Evolutionary conservation across 2,329 filamentous ascomycete species (phyloP).

Genomic region (Teratosphaeria gauchensis): DNA sequence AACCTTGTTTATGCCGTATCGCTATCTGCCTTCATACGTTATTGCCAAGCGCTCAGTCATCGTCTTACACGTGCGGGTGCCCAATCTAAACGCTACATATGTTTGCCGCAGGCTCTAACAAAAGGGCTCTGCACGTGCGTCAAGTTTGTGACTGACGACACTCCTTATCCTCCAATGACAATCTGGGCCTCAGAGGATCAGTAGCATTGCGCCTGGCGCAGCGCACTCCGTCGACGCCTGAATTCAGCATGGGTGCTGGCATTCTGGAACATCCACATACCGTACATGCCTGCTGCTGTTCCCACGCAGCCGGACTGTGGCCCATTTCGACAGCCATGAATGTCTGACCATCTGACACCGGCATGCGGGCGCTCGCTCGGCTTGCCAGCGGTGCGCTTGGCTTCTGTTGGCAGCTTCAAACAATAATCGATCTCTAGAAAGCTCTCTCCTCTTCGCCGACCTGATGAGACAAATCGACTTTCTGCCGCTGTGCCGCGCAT

Average conservation of each 20-base stretch:
- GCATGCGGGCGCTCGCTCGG: not conserved
- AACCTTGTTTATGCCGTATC: not conserved
- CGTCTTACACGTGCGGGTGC: too few relatives aligned
- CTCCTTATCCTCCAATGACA: not conserved
- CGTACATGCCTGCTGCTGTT: not conserved
- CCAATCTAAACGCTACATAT: too few relatives aligned
- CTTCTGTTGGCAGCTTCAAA: not conserved
- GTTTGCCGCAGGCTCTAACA: too few relatives aligned
- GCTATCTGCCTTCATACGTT: not conserved
- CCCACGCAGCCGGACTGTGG: not conserved
- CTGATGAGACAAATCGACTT: too few relatives aligned
- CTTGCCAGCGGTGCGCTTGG: not conserved
- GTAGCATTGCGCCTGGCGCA: not conserved
- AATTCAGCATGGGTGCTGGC: not conserved
- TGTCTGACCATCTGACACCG: not conserved
- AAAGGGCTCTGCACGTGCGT: too few relatives aligned
- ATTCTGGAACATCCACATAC: not conserved
- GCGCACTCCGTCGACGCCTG: not conserved
- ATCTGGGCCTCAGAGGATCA: not conserved
- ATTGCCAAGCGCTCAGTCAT: not conserved
- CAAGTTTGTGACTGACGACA: too few relatives aligned
- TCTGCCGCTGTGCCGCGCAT: not conserved
- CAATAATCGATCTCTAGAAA: not conserved
- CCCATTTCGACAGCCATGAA: not conserved
- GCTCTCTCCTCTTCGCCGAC: not conserved